Evolutionary conservation across 2,329 filamentous ascomycete genomes (phyloP), one percentile per base, ranked within the genome.

Genomic region (Fusarium sp.): DNA sequence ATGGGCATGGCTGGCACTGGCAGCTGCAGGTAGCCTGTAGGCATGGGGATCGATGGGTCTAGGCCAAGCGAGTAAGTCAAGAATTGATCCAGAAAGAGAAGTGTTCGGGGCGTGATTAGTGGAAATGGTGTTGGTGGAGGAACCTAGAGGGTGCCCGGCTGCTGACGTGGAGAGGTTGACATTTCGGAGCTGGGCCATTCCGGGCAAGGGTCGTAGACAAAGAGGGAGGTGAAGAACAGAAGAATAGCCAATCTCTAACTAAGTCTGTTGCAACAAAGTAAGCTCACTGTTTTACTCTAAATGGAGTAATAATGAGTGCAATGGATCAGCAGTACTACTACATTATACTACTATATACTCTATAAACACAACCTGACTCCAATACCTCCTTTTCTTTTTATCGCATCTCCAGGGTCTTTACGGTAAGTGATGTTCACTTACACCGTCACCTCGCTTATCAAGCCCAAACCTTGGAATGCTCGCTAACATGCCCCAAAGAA

Each of bases 391-490:
- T 25, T 25, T 25, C 25, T 25, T 25, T 25, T 25, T 25, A 25
- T 25, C 25, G 25, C 25, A 25, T 25, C 25, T 25, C 10, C 25
- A 25, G 25, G 25, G 25, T 25, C 25, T 25, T 25, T 25, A 25
- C 5, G 10, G 25, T 25, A 25, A 25, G 8, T 25, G 25, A 25
- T 25, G 25, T 25, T 25, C 29, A 31, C 29, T 31, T 31, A 31
- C 47, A 50, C 35, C 17, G 10, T 3, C 14, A 42, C 41, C 37
- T 69, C 65, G 66, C 66, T 69, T 66, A 69, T 66, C 66, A 61
- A 36, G 43, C 39, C 39, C 25, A 51, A 50, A 62, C 60, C 58
- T 23, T 55, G 33, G 27, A 35, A 37, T 25, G 4, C 31, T 46
- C 47, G 45, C 62, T 69, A 62, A 27, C 37, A 48, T 58, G 20